Conservation (phyloP, 305 asterid species). For the Solanum chacoense region DNA sequence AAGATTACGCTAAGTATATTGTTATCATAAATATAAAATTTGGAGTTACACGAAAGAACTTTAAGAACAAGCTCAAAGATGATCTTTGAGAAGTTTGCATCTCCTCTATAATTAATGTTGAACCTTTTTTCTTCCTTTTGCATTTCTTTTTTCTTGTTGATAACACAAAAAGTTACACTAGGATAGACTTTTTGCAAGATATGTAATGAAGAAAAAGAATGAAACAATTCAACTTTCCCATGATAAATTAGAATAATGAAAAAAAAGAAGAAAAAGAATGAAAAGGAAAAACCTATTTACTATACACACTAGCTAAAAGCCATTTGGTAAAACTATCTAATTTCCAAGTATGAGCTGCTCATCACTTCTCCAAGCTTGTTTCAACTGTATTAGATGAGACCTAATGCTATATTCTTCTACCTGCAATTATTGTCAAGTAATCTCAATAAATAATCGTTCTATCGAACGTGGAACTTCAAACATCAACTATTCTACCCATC, state of each 20-base stretch:
- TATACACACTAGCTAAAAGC: slow-evolving; percentile 17
- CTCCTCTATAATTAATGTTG: not conserved
- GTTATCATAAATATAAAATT: not conserved
- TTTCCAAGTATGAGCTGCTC: slow-evolving; percentile 16
- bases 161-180: slow-evolving; percentile 4
- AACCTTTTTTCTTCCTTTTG: not conserved
- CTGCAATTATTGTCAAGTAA: slow-evolving; percentile 25
- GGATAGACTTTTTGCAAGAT: not conserved
- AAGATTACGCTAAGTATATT: not conserved
- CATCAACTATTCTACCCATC: not conserved
- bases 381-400: slow-evolving; percentile 56
- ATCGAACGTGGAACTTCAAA: not conserved
- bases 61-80: not conserved
- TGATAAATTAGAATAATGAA: not conserved
- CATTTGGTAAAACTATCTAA: slow-evolving; percentile 3
- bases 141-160: not conserved
- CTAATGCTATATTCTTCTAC: slow-evolving; percentile 72
- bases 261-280: not conserved
- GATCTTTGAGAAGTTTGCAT: not conserved
- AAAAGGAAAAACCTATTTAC: not conserved
- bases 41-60: not conserved
- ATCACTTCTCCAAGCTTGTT: slow-evolving; percentile 33
- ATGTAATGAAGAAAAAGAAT: not conserved
- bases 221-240: slow-evolving; percentile 1
- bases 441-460: not conserved